Conservation (phyloP, 2,329 filamentous ascomycete species). For the Penicillium sp. region DNA sequence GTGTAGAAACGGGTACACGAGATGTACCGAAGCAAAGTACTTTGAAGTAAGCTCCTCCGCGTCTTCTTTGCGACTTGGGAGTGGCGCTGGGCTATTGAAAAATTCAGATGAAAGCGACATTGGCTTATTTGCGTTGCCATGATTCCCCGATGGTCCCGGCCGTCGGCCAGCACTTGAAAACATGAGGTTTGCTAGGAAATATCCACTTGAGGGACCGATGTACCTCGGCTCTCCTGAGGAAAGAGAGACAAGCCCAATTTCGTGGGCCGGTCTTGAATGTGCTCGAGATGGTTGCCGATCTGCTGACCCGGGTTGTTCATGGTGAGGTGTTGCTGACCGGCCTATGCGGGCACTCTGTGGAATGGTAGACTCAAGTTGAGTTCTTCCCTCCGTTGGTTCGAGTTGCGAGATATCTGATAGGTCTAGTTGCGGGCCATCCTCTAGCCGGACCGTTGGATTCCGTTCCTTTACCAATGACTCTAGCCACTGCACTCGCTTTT, state of each 20-base stretch:
- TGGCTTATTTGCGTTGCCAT: constrained; percentile 9
- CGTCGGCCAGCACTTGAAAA: constrained; percentile 34
- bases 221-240: constrained; percentile 43
- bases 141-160: constrained; percentile 5
- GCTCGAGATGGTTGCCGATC: constrained; percentile 7
- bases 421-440: constrained; percentile 14
- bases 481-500: constrained; percentile 40
- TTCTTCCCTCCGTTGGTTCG: background rate
- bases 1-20: constrained; percentile 46
- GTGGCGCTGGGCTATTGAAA: constrained; percentile 24
- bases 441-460: constrained; percentile 40
- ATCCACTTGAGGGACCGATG: constrained; percentile 50
- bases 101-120: constrained; percentile 21
- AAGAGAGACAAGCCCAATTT: constrained; percentile 48
- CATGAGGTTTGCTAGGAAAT: constrained; percentile 46
- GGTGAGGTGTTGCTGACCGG: constrained; percentile 1
- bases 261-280: constrained; percentile 35
- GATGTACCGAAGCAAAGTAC: constrained; percentile 45
- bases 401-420: constrained; percentile 1
- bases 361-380: background rate
- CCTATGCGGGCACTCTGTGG: background rate
- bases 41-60: constrained; percentile 38
- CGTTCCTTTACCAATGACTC: constrained; percentile 39
- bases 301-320: constrained; percentile 7
- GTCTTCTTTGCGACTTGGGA: constrained; percentile 29